Conservation (phyloP, 2,329 filamentous ascomycete species). For the Penicillium concentricum region DNA sequence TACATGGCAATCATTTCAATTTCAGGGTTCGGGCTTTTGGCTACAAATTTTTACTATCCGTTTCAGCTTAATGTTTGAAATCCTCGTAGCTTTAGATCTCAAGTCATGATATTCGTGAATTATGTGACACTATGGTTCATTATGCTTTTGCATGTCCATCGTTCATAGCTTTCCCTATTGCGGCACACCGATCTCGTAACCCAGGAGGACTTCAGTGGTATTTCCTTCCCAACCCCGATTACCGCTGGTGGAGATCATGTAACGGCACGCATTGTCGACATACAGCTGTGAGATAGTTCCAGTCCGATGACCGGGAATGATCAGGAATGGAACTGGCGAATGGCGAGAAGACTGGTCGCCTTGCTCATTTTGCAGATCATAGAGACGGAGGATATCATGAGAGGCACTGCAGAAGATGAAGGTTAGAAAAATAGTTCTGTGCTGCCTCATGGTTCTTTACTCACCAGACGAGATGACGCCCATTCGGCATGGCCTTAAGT, state of each 20-base stretch:
- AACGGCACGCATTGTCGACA: constrained; percentile 81
- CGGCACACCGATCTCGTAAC: constrained; percentile 77
- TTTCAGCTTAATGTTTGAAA: background rate
- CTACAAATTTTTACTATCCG: too few species aligned
- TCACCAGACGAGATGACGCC: constrained; percentile 83
- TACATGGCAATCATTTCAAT: background rate
- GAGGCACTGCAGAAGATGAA: constrained; percentile 64
- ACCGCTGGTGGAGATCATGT: constrained; percentile 88
- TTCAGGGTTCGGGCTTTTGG: background rate
- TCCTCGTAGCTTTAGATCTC: background rate
- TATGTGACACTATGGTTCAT: background rate
- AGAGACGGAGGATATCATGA: constrained; percentile 88
- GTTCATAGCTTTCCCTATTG: constrained; percentile 9
- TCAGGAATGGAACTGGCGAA: constrained; percentile 88
- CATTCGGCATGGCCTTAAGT: constrained; percentile 87
- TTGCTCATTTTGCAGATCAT: constrained; percentile 74
- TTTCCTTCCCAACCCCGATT: constrained; percentile 94
- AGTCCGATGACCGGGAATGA: constrained; percentile 85
- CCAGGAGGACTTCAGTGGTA: constrained; percentile 84
- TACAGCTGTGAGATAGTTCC: constrained; percentile 86
- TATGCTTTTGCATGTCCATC: background rate
- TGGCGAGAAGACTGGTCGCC: constrained; percentile 65
- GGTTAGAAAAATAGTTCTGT: background rate
- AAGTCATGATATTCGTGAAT: constrained; percentile 8
- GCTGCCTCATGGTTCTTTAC: constrained; percentile 17